phyloP scores from a whole-genome alignment of 495 filamentous ascomycete species.

The Penicillium soppii region DNA sequence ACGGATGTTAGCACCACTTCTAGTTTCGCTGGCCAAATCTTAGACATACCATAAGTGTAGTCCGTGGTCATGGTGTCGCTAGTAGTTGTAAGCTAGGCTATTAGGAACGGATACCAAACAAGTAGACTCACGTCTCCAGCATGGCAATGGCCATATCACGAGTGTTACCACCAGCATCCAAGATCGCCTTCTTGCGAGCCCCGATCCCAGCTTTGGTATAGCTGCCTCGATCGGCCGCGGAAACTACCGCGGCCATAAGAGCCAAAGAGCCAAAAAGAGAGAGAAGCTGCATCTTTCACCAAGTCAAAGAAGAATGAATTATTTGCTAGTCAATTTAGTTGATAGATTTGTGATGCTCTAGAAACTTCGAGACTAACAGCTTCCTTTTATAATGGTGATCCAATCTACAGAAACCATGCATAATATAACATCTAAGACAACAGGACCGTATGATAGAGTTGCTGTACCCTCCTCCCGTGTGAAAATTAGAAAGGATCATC shows the following conservation, averaged over 20 bases:
- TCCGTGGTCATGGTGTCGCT: conserved; percentile 35
- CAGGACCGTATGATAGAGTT: neutral
- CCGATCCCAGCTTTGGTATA: conserved; percentile 34
- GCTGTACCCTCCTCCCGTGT: neutral
- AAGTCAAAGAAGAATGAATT: neutral
- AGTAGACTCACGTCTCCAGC: conserved; percentile 33
- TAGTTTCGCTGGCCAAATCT: neutral
- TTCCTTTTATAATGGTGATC: conserved; percentile 1
- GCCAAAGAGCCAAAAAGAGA: conserved; percentile 6
- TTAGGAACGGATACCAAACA: neutral
- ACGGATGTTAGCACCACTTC: neutral
- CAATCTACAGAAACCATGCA: neutral
- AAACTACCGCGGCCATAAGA: conserved; percentile 7
- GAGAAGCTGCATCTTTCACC: conserved; percentile 5
- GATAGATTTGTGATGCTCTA: neutral
- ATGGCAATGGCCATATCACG: conserved; percentile 43
- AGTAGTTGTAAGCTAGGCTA: neutral
- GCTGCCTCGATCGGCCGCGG: conserved; percentile 21
- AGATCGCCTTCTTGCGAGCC: conserved; percentile 31
- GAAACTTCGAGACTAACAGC: neutral
- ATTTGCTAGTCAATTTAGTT: neutral
- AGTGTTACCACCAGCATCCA: conserved; percentile 34
- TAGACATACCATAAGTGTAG: conserved; percentile 33
- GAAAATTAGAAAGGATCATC: neutral
- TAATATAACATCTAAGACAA: neutral